These are phyloP conservation scores for Phytophthora citricola DNA, from an alignment of 352 stramenopile species.

Conservation along the genomic window DNA sequence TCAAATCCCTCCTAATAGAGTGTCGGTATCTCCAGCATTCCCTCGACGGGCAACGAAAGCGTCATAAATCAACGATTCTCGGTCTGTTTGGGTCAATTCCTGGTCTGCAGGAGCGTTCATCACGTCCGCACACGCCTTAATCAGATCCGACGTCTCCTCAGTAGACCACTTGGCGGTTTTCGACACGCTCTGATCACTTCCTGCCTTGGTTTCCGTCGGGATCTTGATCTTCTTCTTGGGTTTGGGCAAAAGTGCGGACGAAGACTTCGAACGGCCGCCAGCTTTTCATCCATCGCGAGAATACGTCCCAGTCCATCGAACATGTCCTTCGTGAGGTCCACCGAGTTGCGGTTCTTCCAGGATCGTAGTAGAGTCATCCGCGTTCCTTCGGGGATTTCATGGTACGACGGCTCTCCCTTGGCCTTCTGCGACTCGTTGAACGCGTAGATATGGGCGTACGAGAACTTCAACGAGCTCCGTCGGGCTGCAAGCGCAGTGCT, in stretches of 20 bases:
- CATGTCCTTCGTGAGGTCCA: conserved; percentile 47
- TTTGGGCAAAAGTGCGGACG: conserved; percentile 26
- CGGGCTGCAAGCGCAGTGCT: conserved; percentile 39
- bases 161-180: conserved; percentile 42
- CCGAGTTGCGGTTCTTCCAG: conserved; percentile 51
- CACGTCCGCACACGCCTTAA: conserved; percentile 48
- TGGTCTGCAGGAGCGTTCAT: conserved; percentile 36
- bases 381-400: conserved; percentile 31
- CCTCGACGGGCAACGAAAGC: conserved; percentile 39
- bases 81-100: conserved; percentile 32
- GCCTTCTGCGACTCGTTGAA: conserved; percentile 45
- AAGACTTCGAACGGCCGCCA: conserved; percentile 25
- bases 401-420: conserved; percentile 36
- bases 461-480: conserved; percentile 50
- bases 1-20: conserved; percentile 31
- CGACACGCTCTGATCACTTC: conserved; percentile 13
- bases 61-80: conserved; percentile 45
- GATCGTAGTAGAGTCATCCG: conserved; percentile 39
- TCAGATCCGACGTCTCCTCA: conserved; percentile 46
- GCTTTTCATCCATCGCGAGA: conserved; percentile 41
- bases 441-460: conserved; percentile 36
- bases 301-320: conserved; percentile 42
- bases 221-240: conserved; percentile 19
- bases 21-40: conserved; percentile 31
- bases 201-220: conserved; percentile 2